phyloP scores from a whole-genome alignment of 2,329 filamentous ascomycete species.

The Aspergillus pseudoviridinutans region DNA sequence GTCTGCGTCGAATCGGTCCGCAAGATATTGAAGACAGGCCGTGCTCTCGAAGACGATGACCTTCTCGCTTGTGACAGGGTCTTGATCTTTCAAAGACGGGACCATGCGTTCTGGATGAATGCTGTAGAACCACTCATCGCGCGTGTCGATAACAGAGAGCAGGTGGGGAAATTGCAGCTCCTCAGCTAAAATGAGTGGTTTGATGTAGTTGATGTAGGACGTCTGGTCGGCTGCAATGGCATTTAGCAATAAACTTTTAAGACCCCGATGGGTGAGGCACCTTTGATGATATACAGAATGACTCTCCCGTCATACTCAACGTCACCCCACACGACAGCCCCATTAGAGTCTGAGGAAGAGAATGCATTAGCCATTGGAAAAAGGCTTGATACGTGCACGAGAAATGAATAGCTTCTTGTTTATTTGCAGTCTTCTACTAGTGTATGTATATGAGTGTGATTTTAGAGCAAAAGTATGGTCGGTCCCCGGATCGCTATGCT shows the following conservation, averaged over 20 bases:
- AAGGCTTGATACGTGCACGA: too few relatives aligned
- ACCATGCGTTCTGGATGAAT: conserved; percentile 6
- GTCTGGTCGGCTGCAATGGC: conserved; percentile 2
- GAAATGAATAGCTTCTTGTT: background rate
- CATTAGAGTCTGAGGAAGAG: background rate
- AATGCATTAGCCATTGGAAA: background rate
- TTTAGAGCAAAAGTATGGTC: background rate
- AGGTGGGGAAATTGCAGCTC: conserved; percentile 2
- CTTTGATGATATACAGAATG: conserved; percentile 6
- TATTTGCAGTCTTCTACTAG: background rate
- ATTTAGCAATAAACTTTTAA: background rate
- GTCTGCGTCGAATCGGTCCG: conserved; percentile 2
- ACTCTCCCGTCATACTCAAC: conserved; percentile 2
- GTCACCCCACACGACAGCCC: background rate
- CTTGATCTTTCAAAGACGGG: conserved; percentile 1
- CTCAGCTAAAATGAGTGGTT: conserved; percentile 2
- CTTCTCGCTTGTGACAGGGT: background rate
- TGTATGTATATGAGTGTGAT: background rate
- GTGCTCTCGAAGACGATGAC: conserved; percentile 7
- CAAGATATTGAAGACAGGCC: conserved; percentile 5
- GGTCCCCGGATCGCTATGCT: background rate
- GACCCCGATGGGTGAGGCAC: background rate
- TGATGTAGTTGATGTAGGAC: conserved; percentile 8
- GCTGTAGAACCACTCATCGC: conserved; percentile 2
- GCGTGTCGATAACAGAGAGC: conserved; percentile 5